These are phyloP conservation scores for Puccinia sorghi DNA, from an alignment of 1,284 basidiomycete species.

Conservation along the genomic window DNA sequence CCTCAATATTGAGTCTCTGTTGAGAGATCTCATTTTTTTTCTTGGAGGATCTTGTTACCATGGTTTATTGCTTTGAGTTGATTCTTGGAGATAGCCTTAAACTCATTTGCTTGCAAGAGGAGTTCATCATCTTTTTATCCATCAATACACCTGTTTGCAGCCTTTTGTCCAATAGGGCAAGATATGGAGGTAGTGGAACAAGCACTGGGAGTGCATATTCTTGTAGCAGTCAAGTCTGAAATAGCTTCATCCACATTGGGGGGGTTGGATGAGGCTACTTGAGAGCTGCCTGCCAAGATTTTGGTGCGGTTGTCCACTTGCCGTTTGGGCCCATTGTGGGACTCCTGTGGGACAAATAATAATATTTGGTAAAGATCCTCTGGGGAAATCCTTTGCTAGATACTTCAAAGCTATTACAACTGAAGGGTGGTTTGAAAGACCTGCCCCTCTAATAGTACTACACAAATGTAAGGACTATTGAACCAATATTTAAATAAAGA, in stretches of 20 bases:
- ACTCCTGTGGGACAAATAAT: too few species aligned
- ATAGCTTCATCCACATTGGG: not conserved
- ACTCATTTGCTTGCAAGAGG: not conserved
- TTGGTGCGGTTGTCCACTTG: not conserved
- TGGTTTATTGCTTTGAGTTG: not conserved
- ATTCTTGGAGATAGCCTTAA: not conserved
- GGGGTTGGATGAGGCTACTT: not conserved
- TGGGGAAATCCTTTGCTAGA: too few species aligned
- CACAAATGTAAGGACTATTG: too few species aligned
- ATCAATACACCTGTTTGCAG: not conserved
- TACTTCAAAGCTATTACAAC: too few species aligned
- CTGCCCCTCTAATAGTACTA: too few species aligned
- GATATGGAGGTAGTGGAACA: not conserved
- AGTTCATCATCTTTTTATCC: not conserved
- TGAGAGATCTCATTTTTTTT: not conserved
- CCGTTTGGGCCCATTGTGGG: constrained; percentile 10
- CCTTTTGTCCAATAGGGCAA: not conserved
- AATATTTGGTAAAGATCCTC: too few species aligned
- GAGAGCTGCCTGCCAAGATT: not conserved
- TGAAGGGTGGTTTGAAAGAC: too few species aligned
- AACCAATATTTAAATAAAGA: too few species aligned
- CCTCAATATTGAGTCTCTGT: not conserved
- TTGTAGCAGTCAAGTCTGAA: not conserved
- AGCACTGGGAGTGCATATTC: not conserved
- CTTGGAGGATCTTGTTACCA: not conserved